Evolutionary conservation across 31 red algal species (phyloP), one percentile per base, ranked within the genome.

Genomic region (Odonthalia washingtoniensis): DNA sequence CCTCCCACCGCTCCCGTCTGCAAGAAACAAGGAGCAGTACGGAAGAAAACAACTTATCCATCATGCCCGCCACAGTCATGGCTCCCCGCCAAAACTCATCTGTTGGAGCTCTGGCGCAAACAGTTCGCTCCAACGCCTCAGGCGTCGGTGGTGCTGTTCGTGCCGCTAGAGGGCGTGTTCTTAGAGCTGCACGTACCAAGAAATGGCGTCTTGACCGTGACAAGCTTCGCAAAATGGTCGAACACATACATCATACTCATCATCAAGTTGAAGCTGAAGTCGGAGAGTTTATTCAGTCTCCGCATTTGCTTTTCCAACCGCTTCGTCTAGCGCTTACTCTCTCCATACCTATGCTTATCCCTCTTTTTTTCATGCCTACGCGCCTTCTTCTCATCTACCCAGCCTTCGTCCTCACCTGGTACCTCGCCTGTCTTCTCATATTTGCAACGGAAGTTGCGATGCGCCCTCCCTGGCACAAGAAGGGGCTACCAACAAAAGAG

Each of bases 401-500:
- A 0, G 40, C 89, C 21, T 91, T 80, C 68, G 75, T 87, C 81
- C 33, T 87, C 31, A 57, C 89, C 14, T 98, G 94, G 94, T 98
- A 98, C 42, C 60, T 94, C 60, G 65, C 81, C 45, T 77, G 92
- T 33, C 65, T 89, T 43, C 53, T 91, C 28, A 41, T 92, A 30
- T 96, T 98, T 65, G 87, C 94, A 2, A 88, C 94, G 2, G 94
- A 98, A 68, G 94, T 98, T 28, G 94, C 94, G 18, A 98, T 98
- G 97, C 85, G 94, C 3, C 97, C 97, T 63, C 97, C 97, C 30
- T 98, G 97, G 97, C 94, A 96, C 85, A 87, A 89, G 67, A 70
- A 72, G 5, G 86, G 90, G 5, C 91, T 98, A 2, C 70, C 92
- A 9, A 43, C 75, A 6, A 85, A 88, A 38, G 87, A 86, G 9